Evolutionary conservation across 2,329 filamentous ascomycete species (phyloP), one percentile per base, ranked within the genome.

Genomic region (Ambrosiella beaveri): DNA sequence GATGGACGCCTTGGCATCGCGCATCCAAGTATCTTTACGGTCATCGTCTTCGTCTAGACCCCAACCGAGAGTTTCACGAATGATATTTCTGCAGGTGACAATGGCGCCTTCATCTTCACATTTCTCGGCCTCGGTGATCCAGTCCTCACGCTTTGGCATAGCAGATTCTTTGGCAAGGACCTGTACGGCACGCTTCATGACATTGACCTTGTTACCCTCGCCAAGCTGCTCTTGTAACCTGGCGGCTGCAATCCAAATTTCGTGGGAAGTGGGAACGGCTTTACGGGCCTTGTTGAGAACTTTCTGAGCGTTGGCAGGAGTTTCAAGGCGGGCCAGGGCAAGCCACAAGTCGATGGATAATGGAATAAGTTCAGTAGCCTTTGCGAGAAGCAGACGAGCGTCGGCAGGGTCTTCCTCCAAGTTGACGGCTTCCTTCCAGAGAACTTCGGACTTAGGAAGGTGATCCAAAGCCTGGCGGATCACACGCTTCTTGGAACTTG

Each of bases 391-490:
- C 58, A 98, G 74, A 62, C 84, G 84, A 3, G 94, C 94, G 71
- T 96, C 89, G 37, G 84, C 85, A 0, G 86, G 80, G 64, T 95
- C 85, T 65, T 96, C 91, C 66, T 97, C 93, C 58, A 97, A 73
- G 64, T 97, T 97, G 62, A 98, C 91, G 4, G 91, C 85, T 67
- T 94, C 89, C 68, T 97, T 98, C 93, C 93, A 98, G n/a, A 98
- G 78, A 47, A 87, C 85, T 53, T 97, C 93, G 0, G 91, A 97
- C 66, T 95, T 88, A 0, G 90, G 90, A 45, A 96, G 86, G 65
- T 95, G 85, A 65, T 97, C 88, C 50, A 98, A 76, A 0, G 93
- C 94, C 66, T 94, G 87, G 58, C 90, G 81, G 39, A 96, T 82
- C 7, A 98, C 93, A 66, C 89, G 84, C 72, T 97, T 97, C 71